Evolutionary conservation across 441 rosid species (phyloP), one percentile per base, ranked within the genome.

Genomic region (Pelargonium australe): DNA sequence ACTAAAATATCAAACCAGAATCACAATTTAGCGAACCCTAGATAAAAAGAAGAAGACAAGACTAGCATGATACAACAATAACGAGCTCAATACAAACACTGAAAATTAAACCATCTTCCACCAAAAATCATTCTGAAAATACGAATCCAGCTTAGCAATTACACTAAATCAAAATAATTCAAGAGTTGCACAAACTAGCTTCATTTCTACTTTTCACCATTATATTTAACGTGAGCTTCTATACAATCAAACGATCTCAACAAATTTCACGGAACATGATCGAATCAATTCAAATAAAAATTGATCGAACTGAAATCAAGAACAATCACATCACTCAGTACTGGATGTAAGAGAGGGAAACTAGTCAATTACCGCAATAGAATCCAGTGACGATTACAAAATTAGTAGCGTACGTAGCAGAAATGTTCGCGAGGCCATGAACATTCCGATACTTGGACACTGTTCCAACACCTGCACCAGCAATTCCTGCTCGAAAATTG

Each of bases 381-480:
- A 85, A 92, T 70, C 85, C 92, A 19, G 88, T 72, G 53, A 92
- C 89, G 53, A 90, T 84, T 53, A 89, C 84, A 14, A 80, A 81
- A 80, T 92, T 87, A 72, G 93, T 70, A 70, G 91, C 95, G 64
- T 87, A 90, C 66, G 85, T 71, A 51, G 88, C 69, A 7, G 87
- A 85, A 64, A 90, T 83, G 74, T 82, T 87, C 14, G 95, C 81
- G 11, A 80, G 74, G 58, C 93, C 90, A 76, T 85, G 85, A 69
- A 80, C 73, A 74, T 78, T 79, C 71, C 90, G 75, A 76, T 84
- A 80, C 79, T 84, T 88, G 20, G 98, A 90, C 6, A 86, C 73
- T 74, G 83, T 76, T 20, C 96, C 95, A 77, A 72, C 80, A 51
- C 90, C 96, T 79, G 85, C 96, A n/a, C 96, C 95, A 1, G 72